A percentile compares a stretch with the other conserved stretches of the same genome.
Evolutionary conservation across 2,329 filamentous ascomycete species (phyloP).

Genomic region (Diaporthe vexans): DNA sequence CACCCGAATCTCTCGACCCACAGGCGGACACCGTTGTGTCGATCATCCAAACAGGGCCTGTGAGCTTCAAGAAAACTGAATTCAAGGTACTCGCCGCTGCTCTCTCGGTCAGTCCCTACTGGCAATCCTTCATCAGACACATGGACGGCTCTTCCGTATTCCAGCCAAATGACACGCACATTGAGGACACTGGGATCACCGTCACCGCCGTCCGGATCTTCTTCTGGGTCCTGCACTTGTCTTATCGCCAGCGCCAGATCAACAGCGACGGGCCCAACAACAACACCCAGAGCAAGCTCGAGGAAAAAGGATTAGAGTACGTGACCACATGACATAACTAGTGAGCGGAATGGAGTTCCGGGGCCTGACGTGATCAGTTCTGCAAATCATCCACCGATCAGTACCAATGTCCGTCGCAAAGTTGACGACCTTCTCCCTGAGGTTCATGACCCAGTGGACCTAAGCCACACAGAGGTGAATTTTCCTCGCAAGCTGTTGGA

Average conservation of each 20-base stretch:
- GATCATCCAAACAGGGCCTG: background rate
- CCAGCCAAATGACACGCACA: background rate
- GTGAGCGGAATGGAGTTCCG: too few relatives aligned
- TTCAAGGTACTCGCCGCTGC: constrained; percentile 1
- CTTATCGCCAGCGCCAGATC: background rate
- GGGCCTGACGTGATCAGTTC: background rate
- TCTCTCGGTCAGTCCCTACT: background rate
- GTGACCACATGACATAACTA: too few relatives aligned
- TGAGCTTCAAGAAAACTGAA: background rate
- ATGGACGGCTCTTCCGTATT: background rate
- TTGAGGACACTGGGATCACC: constrained; percentile 12
- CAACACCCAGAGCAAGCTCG: too few relatives aligned
- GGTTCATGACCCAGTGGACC: too few relatives aligned
- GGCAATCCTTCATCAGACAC: background rate
- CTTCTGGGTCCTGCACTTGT: background rate
- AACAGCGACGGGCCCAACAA: too few relatives aligned
- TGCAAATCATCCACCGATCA: background rate
- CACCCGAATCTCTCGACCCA: background rate
- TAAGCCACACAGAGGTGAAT: background rate
- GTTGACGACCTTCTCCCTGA: background rate
- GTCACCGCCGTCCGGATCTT: background rate
- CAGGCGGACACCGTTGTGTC: background rate
- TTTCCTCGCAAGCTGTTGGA: background rate
- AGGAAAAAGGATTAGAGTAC: too few relatives aligned
- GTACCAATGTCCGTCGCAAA: background rate